Evolutionary conservation across 148 eudicot species (phyloP), one percentile per base, ranked within the genome.

Genomic region (Vaccinium darrowii): DNA sequence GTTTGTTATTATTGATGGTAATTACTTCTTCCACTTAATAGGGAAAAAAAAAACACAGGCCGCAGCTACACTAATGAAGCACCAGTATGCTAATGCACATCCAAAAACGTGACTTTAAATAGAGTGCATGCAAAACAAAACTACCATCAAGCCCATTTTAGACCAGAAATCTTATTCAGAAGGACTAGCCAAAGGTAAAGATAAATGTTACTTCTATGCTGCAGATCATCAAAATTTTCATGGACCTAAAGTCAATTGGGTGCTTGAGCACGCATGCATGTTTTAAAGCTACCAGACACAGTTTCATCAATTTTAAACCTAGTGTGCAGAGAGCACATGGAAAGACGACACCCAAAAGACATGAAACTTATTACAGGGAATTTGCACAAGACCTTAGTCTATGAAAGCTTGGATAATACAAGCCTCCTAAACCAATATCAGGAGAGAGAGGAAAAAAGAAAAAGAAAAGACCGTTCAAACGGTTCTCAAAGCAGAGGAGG

Each of bases 1-100:
- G 53, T 8, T 39, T 80, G 36, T 49, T 39, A 33, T 33, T 8
- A 58, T 1, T 39, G 19, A 65, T 25, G 52, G 25, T 69, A 19
- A 71, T 82, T 51, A 47, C 73, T 62, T 54, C 75, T 50, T 65
- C 76, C 14, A 82, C 67, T 49, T 67, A 50, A 82, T 50, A 51
- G 43, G 76, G 1, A 33, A 5, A 36, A 56, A 53, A 3, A 25
- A 30, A 30, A 5, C 15, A 27, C 30, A 7, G 69, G 43, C 72
- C 0, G 72, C 30, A 65, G 63, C 27, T 15, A 2, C 58, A 51
- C 39, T 52, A 82, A 63, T 51, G 51, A 51, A 71, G 50, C 78
- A 71, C 36, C 63, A 16, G 23, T 6, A 27, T 33, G 69, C 16
- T 39, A 47, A 63, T 30, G 16, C 43, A 69, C 33, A 51, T 30